Percentiles rank a stretch among this genome's conserved stretches.
Conservation (phyloP, 352 stramenopile genomes). For the Pythium coloratum region DNA sequence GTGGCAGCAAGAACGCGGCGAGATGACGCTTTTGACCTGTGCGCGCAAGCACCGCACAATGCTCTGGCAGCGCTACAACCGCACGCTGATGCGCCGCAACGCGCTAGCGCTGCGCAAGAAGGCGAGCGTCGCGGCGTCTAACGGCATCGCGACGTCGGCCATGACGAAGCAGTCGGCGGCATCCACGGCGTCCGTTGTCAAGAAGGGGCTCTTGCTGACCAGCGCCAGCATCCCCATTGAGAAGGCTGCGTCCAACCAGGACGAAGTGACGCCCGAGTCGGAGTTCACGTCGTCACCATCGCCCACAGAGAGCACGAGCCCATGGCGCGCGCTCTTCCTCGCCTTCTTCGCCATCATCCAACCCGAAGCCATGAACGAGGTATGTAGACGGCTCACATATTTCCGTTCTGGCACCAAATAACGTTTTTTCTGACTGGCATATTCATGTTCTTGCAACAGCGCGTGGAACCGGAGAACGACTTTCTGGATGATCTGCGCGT, state of each 20-base stretch:
- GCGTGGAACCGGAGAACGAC: conserved; percentile 36
- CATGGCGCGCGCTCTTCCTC: conserved; percentile 59
- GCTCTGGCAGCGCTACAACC: conserved; percentile 46
- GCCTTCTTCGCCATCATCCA: conserved; percentile 64
- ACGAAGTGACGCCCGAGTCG: neutral
- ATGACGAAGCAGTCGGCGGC: neutral
- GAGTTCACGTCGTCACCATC: conserved; percentile 5
- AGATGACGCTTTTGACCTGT: conserved; percentile 64
- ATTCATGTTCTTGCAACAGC: conserved; percentile 13
- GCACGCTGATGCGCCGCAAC: conserved; percentile 38
- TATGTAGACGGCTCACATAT: conserved; percentile 9
- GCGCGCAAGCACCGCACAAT: conserved; percentile 52
- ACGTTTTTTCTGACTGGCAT: neutral
- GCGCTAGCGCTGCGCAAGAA: conserved; percentile 20
- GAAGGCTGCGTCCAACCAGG: neutral
- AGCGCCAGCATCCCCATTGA: conserved; percentile 16
- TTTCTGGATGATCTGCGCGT: conserved; percentile 52
- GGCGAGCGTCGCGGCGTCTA: neutral
- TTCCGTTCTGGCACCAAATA: neutral
- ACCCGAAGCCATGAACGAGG: conserved; percentile 52
- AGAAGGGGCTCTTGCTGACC: conserved; percentile 6
- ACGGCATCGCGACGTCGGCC: neutral
- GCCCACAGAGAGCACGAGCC: conserved; percentile 10
- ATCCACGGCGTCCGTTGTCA: neutral
- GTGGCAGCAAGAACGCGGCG: conserved; percentile 17